These are phyloP conservation scores for Mortierella sp. DNA, from an alignment of 371 early-diverging fungal species.

Conservation along the genomic window DNA sequence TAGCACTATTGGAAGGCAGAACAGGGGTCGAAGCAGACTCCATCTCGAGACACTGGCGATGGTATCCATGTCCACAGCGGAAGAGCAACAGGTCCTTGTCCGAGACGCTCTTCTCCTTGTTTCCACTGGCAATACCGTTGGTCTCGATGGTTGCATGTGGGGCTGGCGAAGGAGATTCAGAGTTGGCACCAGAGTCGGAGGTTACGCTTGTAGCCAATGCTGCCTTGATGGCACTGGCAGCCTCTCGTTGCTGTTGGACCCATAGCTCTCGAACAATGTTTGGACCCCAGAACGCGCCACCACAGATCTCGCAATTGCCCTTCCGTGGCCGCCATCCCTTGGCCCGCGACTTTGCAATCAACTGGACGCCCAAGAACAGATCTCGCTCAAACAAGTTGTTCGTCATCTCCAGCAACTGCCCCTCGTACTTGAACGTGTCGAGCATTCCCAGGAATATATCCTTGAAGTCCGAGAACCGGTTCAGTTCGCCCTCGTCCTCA, in stretches of 20 bases:
- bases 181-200: slow-evolving; percentile 9
- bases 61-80: slow-evolving; percentile 74
- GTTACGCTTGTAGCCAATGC: slow-evolving; percentile 45
- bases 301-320: slow-evolving; percentile 71
- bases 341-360: slow-evolving; percentile 67
- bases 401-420: slow-evolving; percentile 80
- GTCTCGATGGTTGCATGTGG: slow-evolving; percentile 4
- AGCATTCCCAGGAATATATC: slow-evolving; percentile 83
- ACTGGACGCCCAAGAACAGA: slow-evolving; percentile 68
- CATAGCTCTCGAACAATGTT: slow-evolving; percentile 54
- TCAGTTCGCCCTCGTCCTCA: slow-evolving; percentile 47
- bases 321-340: slow-evolving; percentile 76
- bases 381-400: slow-evolving; percentile 78
- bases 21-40: slow-evolving; percentile 21
- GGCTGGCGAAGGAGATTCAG: slow-evolving; percentile 19
- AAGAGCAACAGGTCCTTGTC: slow-evolving; percentile 64
- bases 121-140: not conserved
- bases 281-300: slow-evolving; percentile 64
- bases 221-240: slow-evolving; percentile 56
- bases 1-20: not conserved
- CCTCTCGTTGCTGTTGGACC: slow-evolving; percentile 55
- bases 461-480: slow-evolving; percentile 81
- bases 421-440: slow-evolving; percentile 82
- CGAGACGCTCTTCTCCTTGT: slow-evolving; percentile 1
- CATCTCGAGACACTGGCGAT: slow-evolving; percentile 68